These are phyloP conservation scores for Prunus yedoensis DNA, from an alignment of 331 rosid species.

Conservation along the genomic window DNA sequence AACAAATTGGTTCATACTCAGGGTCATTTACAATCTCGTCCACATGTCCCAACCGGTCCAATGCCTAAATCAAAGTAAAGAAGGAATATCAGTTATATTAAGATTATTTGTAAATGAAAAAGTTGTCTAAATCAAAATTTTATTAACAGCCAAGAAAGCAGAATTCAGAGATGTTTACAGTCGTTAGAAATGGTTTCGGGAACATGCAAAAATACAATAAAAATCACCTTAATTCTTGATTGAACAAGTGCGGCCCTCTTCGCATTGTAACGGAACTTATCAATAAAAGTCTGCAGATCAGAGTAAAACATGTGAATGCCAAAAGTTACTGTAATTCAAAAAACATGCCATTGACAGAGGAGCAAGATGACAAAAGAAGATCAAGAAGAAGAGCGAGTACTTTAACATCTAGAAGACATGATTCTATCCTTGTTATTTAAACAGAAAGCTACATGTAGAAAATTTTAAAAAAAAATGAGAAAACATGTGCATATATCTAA, in stretches of 20 bases:
- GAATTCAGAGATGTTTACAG: neutral
- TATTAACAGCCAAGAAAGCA: slow-evolving; percentile 8
- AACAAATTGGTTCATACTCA: slow-evolving; percentile 61
- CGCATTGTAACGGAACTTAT: slow-evolving; percentile 96
- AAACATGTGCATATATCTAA: neutral
- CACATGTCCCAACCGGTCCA: slow-evolving; percentile 89
- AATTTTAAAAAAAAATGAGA: neutral
- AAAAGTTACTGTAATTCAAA: slow-evolving; percentile 14
- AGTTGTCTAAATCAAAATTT: neutral
- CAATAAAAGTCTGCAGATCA: slow-evolving; percentile 77
- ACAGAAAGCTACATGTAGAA: neutral
- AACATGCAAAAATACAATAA: slow-evolving; percentile 13
- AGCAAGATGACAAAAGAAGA: neutral
- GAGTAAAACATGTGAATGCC: slow-evolving; percentile 30
- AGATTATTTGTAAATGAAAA: neutral
- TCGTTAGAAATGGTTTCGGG: slow-evolving; percentile 6
- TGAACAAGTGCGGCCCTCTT: slow-evolving; percentile 99
- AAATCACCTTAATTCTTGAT: slow-evolving; percentile 93
- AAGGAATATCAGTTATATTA: neutral
- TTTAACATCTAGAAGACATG: neutral
- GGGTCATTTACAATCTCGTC: slow-evolving; percentile 95
- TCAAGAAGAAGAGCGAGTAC: neutral
- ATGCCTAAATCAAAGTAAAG: slow-evolving; percentile 48
- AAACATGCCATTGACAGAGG: neutral
- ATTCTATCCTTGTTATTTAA: neutral